These are phyloP conservation scores for Lumnitzera littorea DNA, from an alignment of 345 rosid species.

Conservation along the genomic window DNA sequence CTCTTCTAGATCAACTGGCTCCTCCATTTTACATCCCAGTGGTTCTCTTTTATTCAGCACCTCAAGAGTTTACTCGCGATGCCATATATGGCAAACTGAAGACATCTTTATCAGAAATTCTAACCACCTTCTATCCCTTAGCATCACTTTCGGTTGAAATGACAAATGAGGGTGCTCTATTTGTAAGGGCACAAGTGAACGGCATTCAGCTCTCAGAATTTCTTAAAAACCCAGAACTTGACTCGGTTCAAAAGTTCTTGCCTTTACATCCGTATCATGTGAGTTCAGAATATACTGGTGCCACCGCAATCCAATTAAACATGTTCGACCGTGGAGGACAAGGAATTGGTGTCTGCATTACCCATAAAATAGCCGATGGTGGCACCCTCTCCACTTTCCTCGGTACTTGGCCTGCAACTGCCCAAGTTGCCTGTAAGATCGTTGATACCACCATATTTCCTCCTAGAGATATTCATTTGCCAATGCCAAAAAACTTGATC, in stretches of 20 bases:
- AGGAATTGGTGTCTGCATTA: slow-evolving; percentile 12
- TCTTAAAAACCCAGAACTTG: slow-evolving; percentile 16
- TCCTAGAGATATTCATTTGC: neutral
- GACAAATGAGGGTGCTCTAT: slow-evolving; percentile 31
- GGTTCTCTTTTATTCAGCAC: slow-evolving; percentile 11
- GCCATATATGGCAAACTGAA: slow-evolving; percentile 13
- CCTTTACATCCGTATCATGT: slow-evolving; percentile 18
- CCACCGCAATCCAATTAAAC: slow-evolving; percentile 7
- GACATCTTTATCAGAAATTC: slow-evolving; percentile 32
- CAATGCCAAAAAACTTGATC: neutral
- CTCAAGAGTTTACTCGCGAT: neutral
- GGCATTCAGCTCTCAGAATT: slow-evolving; percentile 15
- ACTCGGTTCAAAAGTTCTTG: slow-evolving; percentile 18
- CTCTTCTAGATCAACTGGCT: slow-evolving; percentile 20
- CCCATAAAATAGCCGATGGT: slow-evolving; percentile 16
- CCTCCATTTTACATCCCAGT: slow-evolving; percentile 16
- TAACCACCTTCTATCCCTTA: slow-evolving; percentile 35
- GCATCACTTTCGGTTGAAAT: slow-evolving; percentile 15
- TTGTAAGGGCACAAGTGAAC: slow-evolving; percentile 25
- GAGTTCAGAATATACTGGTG: neutral
- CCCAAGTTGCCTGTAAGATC: neutral
- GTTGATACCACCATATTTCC: neutral
- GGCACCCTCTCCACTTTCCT: slow-evolving; percentile 1
- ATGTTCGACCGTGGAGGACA: slow-evolving; percentile 10
- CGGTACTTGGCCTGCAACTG: slow-evolving; percentile 9